Base-by-base conservation (phyloP, 1,284 basidiomycete genomes). In the Phellinidium pouzarii region DNA sequence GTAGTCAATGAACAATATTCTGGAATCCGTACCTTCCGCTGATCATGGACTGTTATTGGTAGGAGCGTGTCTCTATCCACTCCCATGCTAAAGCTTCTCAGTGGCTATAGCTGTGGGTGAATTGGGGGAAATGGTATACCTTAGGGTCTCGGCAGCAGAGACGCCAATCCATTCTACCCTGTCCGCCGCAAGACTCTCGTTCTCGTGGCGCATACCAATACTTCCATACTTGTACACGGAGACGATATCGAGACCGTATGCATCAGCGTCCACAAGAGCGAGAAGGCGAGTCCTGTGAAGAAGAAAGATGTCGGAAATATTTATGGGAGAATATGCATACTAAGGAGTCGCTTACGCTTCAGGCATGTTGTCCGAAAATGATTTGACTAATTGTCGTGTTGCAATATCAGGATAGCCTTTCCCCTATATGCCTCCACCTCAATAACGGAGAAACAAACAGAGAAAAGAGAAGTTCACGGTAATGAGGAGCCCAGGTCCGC, bases 331-430 rank as follows among this genome's bases (percentile, higher is more conserved):
- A 22, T 36, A 43, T 46, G 20, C 31, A 44, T 37, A 34, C 31
- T 34, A 14, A 19, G 31, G 9, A 47, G 17, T 34, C 53, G 40
- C 43, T 17, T 60, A 78, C 80, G 63, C 56, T 3, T 62, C 51
- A 3, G 87, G 84, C 23, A 91, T 75, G 38, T 76, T 76, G 48
- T 82, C 76, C 1, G 84, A 79, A 1, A 95, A 71, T 0, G 76
- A 78, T 53, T 81, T 80, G 43, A 92, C 77, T 4, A 96, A 73
- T 58, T 93, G 83, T 7, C 91, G 78, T 1, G 94, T 94, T 1
- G 91, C 84, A 1, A 95, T 66, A 62, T 96, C 94, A 0, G 94
- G 93, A 66, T 94, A 96, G 1, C 94, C 94, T 68, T 95, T 95
- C 2, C 94, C 94, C 91, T 94, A 60, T 12, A 44, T 14, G n/a